Conservation (phyloP, 2,329 filamentous ascomycete genomes). For the Calonectria pseudoturangicola region DNA sequence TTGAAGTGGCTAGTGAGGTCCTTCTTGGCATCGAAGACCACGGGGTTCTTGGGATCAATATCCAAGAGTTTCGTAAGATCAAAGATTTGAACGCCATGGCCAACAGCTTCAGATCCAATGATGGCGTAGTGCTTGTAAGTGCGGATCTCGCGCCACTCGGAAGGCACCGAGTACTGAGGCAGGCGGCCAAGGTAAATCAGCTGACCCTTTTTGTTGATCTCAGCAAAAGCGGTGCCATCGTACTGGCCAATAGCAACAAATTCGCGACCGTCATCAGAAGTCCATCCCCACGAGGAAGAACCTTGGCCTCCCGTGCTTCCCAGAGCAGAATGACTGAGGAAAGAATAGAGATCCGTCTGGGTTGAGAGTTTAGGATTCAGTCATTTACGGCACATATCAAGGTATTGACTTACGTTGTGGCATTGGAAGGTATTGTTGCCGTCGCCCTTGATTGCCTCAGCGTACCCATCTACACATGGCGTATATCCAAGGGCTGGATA, state of each 20-base stretch:
- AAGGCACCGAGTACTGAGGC: constrained; percentile 62
- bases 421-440: constrained; percentile 12
- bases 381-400: too few species aligned
- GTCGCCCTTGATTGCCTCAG: constrained; percentile 19
- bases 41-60: constrained; percentile 5
- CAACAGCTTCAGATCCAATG: constrained; percentile 65
- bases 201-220: constrained; percentile 65
- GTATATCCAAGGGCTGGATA: constrained; percentile 3
- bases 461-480: constrained; percentile 4
- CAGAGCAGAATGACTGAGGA: constrained; percentile 58
- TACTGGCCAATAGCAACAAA: constrained; percentile 69
- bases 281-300: constrained; percentile 68
- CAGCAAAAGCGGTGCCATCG: constrained; percentile 71
- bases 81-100: constrained; percentile 16
- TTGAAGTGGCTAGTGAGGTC: constrained; percentile 52
- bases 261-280: constrained; percentile 67
- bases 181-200: constrained; percentile 68
- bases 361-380: neutral
- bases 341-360: constrained; percentile 10
- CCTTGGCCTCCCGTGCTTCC: constrained; percentile 64
- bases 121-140: constrained; percentile 61
- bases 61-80: constrained; percentile 11
- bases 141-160: constrained; percentile 65
- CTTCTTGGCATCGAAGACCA: neutral
- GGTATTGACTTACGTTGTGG: neutral